These are phyloP conservation scores for Candolleomyces efflorescens DNA, from an alignment of 768 basidiomycete species.

Conservation along the genomic window DNA sequence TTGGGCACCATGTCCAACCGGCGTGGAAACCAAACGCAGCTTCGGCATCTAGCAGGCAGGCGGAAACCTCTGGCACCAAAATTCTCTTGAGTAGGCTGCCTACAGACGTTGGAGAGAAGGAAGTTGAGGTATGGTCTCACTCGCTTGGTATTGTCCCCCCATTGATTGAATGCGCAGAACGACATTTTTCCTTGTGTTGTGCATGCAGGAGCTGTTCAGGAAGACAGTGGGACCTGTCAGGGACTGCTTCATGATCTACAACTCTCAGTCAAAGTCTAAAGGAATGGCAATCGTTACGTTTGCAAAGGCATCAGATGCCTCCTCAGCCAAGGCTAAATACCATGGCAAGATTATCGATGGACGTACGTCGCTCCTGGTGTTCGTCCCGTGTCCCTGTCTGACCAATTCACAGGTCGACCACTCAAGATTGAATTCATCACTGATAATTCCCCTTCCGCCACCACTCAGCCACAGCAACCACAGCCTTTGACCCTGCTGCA, in stretches of 20 bases:
- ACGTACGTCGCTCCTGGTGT: constrained; percentile 31
- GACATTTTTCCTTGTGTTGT: neutral
- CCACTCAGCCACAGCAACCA: constrained; percentile 17
- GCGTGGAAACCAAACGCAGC: constrained; percentile 49
- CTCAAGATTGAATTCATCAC: constrained; percentile 63
- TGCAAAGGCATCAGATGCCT: constrained; percentile 59
- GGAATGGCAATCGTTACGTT: constrained; percentile 79
- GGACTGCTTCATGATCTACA: constrained; percentile 70
- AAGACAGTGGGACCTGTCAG: constrained; percentile 74
- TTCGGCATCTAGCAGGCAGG: constrained; percentile 29
- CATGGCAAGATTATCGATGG: constrained; percentile 74
- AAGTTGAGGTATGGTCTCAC: constrained; percentile 52
- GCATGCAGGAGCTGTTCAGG: constrained; percentile 59
- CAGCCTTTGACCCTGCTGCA: constrained; percentile 5
- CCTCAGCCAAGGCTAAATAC: constrained; percentile 60
- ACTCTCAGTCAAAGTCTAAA: constrained; percentile 69
- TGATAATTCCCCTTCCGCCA: constrained; percentile 31
- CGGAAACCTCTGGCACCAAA: constrained; percentile 38
- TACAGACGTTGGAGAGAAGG: constrained; percentile 61
- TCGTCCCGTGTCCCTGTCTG: neutral
- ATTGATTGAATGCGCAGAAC: constrained; percentile 4
- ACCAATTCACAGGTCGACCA: constrained; percentile 46
- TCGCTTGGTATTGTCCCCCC: neutral
- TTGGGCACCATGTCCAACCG: constrained; percentile 54
- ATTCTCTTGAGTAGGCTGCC: constrained; percentile 66